Evolutionary conservation across 1,284 basidiomycete genomes (phyloP).

Genomic region (Tremellales sp.): DNA sequence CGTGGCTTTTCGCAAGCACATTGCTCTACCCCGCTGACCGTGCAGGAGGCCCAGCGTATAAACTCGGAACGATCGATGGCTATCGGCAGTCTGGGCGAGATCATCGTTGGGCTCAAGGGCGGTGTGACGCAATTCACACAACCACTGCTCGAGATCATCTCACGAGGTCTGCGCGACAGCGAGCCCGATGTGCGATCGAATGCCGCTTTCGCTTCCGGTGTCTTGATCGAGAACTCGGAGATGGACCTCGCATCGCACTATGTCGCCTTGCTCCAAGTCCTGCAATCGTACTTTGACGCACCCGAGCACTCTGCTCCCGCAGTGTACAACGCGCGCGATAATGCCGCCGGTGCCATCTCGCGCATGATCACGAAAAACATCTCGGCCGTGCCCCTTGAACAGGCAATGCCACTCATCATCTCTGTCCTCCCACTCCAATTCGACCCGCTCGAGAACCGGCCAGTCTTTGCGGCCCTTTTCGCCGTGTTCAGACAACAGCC

Average conservation of each 20-base stretch:
- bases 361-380: conserved; percentile 83
- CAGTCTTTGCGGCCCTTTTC: conserved; percentile 88
- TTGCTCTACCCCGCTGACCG: conserved; percentile 57
- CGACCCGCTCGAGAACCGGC: conserved; percentile 83
- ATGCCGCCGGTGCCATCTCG: conserved; percentile 87
- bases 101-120: conserved; percentile 86
- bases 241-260: conserved; percentile 82
- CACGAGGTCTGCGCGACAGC: conserved; percentile 73
- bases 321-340: conserved; percentile 83
- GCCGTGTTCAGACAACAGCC: conserved; percentile 75
- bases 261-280: conserved; percentile 66
- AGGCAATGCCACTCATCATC: conserved; percentile 79
- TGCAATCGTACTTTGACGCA: conserved; percentile 78
- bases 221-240: conserved; percentile 83
- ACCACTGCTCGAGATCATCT: conserved; percentile 76
- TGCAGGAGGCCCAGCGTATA: conserved; percentile 79
- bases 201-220: conserved; percentile 89
- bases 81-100: conserved; percentile 91
- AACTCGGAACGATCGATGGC: conserved; percentile 88
- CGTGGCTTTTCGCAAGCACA: too few relatives aligned
- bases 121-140: conserved; percentile 84
- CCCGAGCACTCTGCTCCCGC: conserved; percentile 54
- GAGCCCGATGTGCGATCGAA: conserved; percentile 94
- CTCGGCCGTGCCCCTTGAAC: conserved; percentile 76
- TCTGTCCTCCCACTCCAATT: conserved; percentile 79